Base-by-base conservation (phyloP, 352 stramenopile species). In the Globisporangium takayamanum region DNA sequence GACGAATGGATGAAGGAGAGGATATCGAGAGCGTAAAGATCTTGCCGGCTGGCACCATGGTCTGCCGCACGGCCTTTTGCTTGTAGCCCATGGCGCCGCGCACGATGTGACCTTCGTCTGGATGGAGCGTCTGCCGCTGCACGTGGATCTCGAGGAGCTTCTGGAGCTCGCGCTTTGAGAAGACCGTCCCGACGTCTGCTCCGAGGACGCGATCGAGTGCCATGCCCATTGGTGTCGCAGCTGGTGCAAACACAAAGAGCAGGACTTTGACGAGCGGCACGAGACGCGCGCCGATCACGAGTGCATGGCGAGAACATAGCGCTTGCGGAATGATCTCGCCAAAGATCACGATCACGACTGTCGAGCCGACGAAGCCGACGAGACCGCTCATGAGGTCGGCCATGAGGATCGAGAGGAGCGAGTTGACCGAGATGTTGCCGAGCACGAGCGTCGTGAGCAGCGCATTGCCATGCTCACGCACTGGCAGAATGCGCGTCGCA, bases 121-220 rank as follows among this genome's bases (percentile, higher is more conserved):
- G 80, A 74, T 98, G 92, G 67, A 99, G 60, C 64, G 81, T 84
- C 53, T 87, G 69, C 57, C 97, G 79, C 55, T 94, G 77, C 1
- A 98, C 93, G 70, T 99, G 96, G 64, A 99, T 97, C 62, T 99
- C 87, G 26, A 99, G 82, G 26, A 99, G 79, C 67, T 98, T 98
- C 26, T 87, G 67, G 52, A 99, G 89, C 80, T 99, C 82, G 37
- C 73, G 66, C 33, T 88, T 90, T 42, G 78, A 96, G 71, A 99
- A 99, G 26, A 98, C 89, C 4, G 91, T 98, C 30, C 96, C 97
- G 16, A 99, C 74, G 60, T 99, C 95, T 39, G 95, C 73, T 30
- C 96, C 95, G 18, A 99, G 76, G 2, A 76, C 64, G 28, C 73
- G 83, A 71, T 99, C 96, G n/a, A 99, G 74, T 25, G 87, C 57